Base-by-base conservation (phyloP, 768 basidiomycete species). In the Daedaleopsis sinensis region DNA sequence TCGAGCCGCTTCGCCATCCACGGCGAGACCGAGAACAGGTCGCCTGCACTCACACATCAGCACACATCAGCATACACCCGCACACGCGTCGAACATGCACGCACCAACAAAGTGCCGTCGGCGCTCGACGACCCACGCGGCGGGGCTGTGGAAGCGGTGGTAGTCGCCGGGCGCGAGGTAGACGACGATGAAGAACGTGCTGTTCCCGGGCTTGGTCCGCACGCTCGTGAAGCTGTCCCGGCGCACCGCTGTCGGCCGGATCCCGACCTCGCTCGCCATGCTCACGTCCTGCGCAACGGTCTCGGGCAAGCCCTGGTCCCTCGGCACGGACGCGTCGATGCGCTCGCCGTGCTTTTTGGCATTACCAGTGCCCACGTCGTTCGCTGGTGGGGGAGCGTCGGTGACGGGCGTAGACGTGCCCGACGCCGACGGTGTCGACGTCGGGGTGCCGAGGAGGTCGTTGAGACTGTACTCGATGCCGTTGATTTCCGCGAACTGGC, bases 101-200 rank as follows among this genome's bases (percentile, higher is more conserved):
- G 37, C 52, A 84, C 95, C 96, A 35, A 94, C 87, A 69, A 99
- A 98, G 73, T 99, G 97, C 43, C 97, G 77, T 62, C 97, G 78
- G 70, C 91, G 91, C 79, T 99, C 96, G 18, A 98, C 96, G 6
- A 99, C 95, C 97, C 97, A 98, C 8, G 92, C 87, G 0, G 94
- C 88, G 1, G 97, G 96, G 53, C 88, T 90, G 74, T 99, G 97
- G 84, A 97, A 99, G 16, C 96, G 86, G 70, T 99, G 96, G 74
- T 98, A 98, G 72, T 99, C 97, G 1, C 97, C 96, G 1, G 97
- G 97, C 0, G 96, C 97, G 57, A 99, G 90, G 77, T 98, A 99
- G 61, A 99, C 90, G 67, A 99, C 97, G 23, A 90, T 78, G 74
- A 98, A 99, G 77, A 87, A 97, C 23, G 98, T 85, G 18, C 87